phyloP scores from a whole-genome alignment of 257 asterid genomes.

The Petunia secreta region DNA sequence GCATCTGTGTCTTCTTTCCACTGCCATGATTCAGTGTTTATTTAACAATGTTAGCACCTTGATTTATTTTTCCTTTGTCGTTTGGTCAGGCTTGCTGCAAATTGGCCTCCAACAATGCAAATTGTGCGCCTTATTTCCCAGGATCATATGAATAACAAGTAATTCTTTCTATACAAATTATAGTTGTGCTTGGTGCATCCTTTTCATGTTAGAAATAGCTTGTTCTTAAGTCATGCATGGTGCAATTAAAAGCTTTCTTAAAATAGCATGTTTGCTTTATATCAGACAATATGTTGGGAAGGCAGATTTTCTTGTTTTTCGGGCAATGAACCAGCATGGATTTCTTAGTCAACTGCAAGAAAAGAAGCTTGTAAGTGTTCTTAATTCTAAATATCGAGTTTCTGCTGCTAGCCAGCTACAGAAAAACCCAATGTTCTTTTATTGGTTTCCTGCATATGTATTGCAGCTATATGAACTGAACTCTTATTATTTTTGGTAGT shows the following conservation, averaged over 20 bases:
- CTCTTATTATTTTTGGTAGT: neutral
- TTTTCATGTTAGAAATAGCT: constrained; percentile 7
- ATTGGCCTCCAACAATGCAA: constrained; percentile 98
- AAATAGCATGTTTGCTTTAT: constrained; percentile 22
- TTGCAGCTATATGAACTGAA: constrained; percentile 12
- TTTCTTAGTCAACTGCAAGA: constrained; percentile 99
- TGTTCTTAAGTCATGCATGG: neutral
- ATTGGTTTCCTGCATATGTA: constrained; percentile 16
- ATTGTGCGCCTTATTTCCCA: constrained; percentile 96
- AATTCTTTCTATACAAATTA: constrained; percentile 31
- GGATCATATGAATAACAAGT: constrained; percentile 99
- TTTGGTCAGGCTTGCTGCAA: constrained; percentile 83
- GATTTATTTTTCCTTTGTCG: constrained; percentile 13
- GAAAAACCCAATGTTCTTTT: neutral
- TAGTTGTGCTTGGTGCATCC: neutral
- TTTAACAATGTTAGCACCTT: neutral
- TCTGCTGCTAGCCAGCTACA: neutral
- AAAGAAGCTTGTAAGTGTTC: constrained; percentile 90
- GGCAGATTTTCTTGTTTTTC: constrained; percentile 94
- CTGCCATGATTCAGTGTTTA: neutral
- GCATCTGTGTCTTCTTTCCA: constrained; percentile 17
- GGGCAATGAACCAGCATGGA: constrained; percentile 99
- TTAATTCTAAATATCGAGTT: constrained; percentile 8
- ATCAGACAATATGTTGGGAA: constrained; percentile 93
- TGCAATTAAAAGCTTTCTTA: constrained; percentile 9